Evolutionary conservation across 1,139 yeast genomes (phyloP), one percentile per base, ranked within the genome.

Genomic region (Zhuliangozyma blackwelliae): DNA sequence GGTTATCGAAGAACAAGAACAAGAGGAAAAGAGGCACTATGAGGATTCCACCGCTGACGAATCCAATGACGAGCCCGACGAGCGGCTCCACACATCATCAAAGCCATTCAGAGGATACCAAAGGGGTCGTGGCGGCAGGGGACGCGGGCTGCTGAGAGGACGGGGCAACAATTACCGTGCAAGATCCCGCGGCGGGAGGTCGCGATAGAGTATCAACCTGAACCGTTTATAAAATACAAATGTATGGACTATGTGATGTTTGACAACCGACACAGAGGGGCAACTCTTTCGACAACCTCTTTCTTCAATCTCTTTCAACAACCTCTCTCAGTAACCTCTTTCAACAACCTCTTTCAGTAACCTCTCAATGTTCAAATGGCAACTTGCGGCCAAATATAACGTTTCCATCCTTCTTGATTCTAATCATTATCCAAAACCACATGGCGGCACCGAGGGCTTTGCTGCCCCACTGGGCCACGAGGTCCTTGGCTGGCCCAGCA

Each of bases 371-470:
- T 55, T 67, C 72, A 44, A 66, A 67, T 31, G 73, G 72, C 49
- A 64, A 59, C 47, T 65, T 66, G 39, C 59, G 58, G 25, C 72
- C 82, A 50, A 72, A 67, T 71, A 79, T 73, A 29, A 75, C 78
- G 42, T 77, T 77, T 45, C 79, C 79, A 48, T 79, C 90, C 61
- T 83, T 82, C 61, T 82, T 80, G 34, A 84, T 67, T 59, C 95
- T 70, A 72, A 83, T 84, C 58, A 85, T 74, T 46, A 85, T 75
- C 82, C 87, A 85, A 61, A 84, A 85, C 89, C 92, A 84, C 90
- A 84, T 82, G 44, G 88, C 75, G 32, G 90, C 94, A 7, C 95
- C 94, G 37, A 85, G 70, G 28, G 72, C 57, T 54, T 81, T 80
- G 35, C 86, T 74, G 22, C 79, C 70, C 68, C 79, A 74, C 45